Evolutionary conservation across 2,329 filamentous ascomycete species (phyloP), one percentile per base, ranked within the genome.

Genomic region (Colletotrichum higginsianum): DNA sequence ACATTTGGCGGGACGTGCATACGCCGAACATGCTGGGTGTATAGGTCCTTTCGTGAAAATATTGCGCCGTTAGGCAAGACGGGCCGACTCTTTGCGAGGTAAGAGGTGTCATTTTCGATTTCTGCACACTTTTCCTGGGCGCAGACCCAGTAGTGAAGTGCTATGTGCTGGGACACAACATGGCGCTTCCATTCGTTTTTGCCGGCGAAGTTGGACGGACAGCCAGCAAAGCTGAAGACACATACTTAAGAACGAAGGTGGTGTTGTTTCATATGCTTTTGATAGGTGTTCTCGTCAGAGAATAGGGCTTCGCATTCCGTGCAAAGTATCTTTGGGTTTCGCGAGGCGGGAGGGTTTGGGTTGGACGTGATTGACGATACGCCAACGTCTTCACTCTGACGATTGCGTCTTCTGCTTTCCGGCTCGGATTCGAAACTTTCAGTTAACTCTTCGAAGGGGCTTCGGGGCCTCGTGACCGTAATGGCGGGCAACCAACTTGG

Each of bases 101-200:
- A 44, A 57, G 57, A 42, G 23, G 50, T 44, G 47, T 66, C 61
- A 18, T 74, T 49, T 67, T 75, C 71, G 56, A 76, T 79, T 35
- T 82, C 78, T n/a, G 79, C 81, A 78, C 90, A 92, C 8, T 81
- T 78, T 72, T 89, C 92, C 40, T 92, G 84, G 74, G 91, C 88
- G 83, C 95, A 98, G 67, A 92, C 86, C 89, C 92, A 98, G 82
- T 91, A 93, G 55, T 88, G 84, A 3, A 93, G 85, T 65, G 91
- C 89, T 26, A 98, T 85, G 78, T 98, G 96, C 78, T 97, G 93
- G 0, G 92, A 93, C 40, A 86, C 84, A 76, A 96, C 90, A 79
- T 98, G 96, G 0, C 96, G 90, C 81, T 98, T 98, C 96, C 96
- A 98, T 80, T 98, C 95, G 79, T 98, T 98, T 83, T 97, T 98